phyloP scores from a whole-genome alignment of 2,329 filamentous ascomycete species.

The Zymoseptoria pseudotritici region DNA sequence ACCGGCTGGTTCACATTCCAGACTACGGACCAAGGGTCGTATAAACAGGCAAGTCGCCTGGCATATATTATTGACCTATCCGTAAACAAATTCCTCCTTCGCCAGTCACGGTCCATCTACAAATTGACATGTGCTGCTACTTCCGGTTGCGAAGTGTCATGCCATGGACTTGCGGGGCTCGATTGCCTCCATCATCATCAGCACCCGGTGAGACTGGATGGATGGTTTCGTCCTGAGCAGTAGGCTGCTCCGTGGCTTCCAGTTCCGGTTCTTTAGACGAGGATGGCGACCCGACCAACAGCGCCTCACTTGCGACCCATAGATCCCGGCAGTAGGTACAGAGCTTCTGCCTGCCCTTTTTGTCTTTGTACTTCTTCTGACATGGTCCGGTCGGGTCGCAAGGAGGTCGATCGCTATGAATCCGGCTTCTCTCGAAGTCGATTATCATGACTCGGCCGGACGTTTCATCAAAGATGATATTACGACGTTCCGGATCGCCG shows the following conservation, averaged over 20 bases:
- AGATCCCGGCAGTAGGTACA: neutral
- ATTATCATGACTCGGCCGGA: neutral
- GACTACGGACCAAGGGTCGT: slow-evolving; percentile 50
- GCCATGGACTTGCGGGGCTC: neutral
- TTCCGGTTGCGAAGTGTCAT: neutral
- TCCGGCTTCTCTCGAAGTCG: neutral
- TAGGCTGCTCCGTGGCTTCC: neutral
- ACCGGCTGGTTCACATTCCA: neutral
- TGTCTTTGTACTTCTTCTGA: neutral
- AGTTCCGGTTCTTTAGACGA: neutral
- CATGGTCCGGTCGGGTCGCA: neutral
- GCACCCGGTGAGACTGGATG: neutral
- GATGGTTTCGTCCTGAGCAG: neutral
- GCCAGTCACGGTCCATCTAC: neutral
- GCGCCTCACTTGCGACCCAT: neutral
- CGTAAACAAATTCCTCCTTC: too few relatives aligned
- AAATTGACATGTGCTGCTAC: neutral
- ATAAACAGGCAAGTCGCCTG: slow-evolving; percentile 42
- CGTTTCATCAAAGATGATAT: neutral
- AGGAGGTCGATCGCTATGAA: neutral
- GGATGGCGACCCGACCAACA: neutral
- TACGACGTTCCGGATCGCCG: neutral
- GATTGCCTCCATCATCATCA: neutral
- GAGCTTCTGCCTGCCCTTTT: neutral
- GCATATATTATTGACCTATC: slow-evolving; percentile 48